phyloP scores from a whole-genome alignment of 1,284 basidiomycete species.

The Inonotus hispidus region DNA sequence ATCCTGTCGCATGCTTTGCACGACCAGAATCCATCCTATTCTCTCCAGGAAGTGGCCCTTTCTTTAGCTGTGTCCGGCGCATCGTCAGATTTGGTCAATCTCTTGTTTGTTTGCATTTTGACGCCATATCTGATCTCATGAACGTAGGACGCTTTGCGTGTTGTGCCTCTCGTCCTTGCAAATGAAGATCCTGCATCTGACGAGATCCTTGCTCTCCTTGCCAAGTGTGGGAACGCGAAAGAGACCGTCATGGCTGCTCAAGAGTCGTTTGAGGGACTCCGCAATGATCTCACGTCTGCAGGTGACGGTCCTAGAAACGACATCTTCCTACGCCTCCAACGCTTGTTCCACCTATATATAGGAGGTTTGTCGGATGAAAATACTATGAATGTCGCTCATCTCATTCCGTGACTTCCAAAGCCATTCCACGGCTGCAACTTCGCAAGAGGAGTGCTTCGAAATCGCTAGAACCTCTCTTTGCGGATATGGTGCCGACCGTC shows the following conservation, averaged over 20 bases:
- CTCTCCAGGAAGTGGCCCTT: slow-evolving; percentile 21
- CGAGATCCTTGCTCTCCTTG: slow-evolving; percentile 40
- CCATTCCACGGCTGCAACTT: slow-evolving; percentile 43
- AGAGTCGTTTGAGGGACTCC: slow-evolving; percentile 49
- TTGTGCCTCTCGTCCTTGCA: slow-evolving; percentile 41
- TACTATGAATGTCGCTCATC: neutral
- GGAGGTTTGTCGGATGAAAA: slow-evolving; percentile 29
- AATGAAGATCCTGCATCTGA: slow-evolving; percentile 33
- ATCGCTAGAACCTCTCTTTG: slow-evolving; percentile 22
- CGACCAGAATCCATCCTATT: slow-evolving; percentile 23
- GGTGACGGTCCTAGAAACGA: slow-evolving; percentile 31
- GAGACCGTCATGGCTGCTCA: slow-evolving; percentile 58
- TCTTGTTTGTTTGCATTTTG: neutral
- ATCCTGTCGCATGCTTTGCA: slow-evolving; percentile 25
- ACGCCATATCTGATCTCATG: neutral
- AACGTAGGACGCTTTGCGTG: slow-evolving; percentile 45
- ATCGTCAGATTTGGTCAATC: slow-evolving; percentile 24
- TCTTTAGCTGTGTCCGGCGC: slow-evolving; percentile 21
- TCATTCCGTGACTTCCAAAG: slow-evolving; percentile 27
- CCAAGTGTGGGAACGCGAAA: slow-evolving; percentile 44
- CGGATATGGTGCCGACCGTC: neutral
- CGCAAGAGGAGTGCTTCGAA: slow-evolving; percentile 41
- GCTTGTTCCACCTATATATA: slow-evolving; percentile 35
- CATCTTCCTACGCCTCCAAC: slow-evolving; percentile 25
- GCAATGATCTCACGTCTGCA: slow-evolving; percentile 22